Conservation (phyloP, 345 rosid species). For the Chamaenerion angustifolium region DNA sequence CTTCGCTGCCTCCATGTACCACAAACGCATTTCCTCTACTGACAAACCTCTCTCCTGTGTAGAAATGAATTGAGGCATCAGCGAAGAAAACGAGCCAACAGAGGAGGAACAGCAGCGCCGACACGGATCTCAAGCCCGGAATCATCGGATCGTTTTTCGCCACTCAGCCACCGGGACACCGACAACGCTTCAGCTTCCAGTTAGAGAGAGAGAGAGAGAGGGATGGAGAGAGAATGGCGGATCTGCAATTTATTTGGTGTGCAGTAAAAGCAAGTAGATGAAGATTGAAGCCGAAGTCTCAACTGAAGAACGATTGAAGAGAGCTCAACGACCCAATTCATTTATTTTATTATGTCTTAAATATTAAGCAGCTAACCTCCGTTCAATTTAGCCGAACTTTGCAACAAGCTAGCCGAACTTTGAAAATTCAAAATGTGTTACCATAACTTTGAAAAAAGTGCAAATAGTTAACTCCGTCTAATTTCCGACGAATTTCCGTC, state of each 20-base stretch:
- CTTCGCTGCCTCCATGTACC: slow-evolving; percentile 97
- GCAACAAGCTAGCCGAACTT: too few relatives aligned
- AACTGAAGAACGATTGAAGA: not conserved
- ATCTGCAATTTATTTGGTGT: not conserved
- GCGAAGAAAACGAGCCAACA: slow-evolving; percentile 13
- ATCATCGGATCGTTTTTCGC: not conserved
- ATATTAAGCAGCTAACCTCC: too few relatives aligned
- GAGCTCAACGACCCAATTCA: not conserved
- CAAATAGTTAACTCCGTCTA: too few relatives aligned
- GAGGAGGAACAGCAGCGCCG: slow-evolving; percentile 12
- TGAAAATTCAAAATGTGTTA: too few relatives aligned
- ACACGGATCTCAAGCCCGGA: not conserved
- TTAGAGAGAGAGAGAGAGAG: not conserved
- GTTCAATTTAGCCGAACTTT: too few relatives aligned
- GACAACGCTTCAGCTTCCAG: not conserved
- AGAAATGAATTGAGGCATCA: slow-evolving; percentile 62
- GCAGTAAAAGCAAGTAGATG: slow-evolving; percentile 3
- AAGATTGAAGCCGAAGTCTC: slow-evolving; percentile 5
- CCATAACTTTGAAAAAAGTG: too few relatives aligned
- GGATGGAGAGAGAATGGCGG: slow-evolving; percentile 8
- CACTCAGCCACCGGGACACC: not conserved
- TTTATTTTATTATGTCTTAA: too few relatives aligned
- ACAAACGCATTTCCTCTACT: slow-evolving; percentile 82
- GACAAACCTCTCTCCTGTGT: slow-evolving; percentile 41
- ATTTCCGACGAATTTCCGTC: too few relatives aligned